Conservation (phyloP, 768 basidiomycete genomes). For the Amanita thiersii region DNA sequence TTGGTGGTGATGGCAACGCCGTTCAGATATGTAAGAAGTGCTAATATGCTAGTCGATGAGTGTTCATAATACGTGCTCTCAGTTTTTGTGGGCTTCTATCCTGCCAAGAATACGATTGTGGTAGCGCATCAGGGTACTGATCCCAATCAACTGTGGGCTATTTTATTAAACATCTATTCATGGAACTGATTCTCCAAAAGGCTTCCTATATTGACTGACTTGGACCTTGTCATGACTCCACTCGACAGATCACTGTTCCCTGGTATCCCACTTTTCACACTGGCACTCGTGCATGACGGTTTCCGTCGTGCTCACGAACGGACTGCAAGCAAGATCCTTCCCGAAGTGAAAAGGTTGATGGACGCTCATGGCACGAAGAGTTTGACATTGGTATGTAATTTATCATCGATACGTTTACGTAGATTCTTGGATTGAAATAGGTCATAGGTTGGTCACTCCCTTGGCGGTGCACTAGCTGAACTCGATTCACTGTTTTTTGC, state of each 20-base stretch:
- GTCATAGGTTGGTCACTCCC: constrained; percentile 37
- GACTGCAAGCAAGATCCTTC: constrained; percentile 37
- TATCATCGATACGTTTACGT: constrained; percentile 10
- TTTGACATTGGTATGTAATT: constrained; percentile 37
- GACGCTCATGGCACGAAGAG: constrained; percentile 24
- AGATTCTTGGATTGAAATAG: constrained; percentile 6
- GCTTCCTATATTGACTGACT: constrained; percentile 43
- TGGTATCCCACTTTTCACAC: constrained; percentile 34
- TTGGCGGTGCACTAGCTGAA: constrained; percentile 45
- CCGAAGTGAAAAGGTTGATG: constrained; percentile 33
- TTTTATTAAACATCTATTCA: background rate
- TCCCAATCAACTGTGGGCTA: constrained; percentile 39
- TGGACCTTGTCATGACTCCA: constrained; percentile 26
- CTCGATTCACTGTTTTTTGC: constrained; percentile 41
- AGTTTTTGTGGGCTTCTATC: constrained; percentile 56
- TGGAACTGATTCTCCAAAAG: constrained; percentile 17
- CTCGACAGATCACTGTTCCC: constrained; percentile 47
- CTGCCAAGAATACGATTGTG: constrained; percentile 38
- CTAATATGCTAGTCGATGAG: background rate
- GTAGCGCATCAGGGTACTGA: constrained; percentile 59
- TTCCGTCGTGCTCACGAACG: constrained; percentile 43
- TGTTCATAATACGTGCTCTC: background rate
- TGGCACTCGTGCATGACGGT: constrained; percentile 43
- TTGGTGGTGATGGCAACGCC: constrained; percentile 42
- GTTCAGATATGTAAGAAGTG: constrained; percentile 37